Evolutionary conservation across 768 basidiomycete genomes (phyloP).

Genomic region (Agaricus blazei): DNA sequence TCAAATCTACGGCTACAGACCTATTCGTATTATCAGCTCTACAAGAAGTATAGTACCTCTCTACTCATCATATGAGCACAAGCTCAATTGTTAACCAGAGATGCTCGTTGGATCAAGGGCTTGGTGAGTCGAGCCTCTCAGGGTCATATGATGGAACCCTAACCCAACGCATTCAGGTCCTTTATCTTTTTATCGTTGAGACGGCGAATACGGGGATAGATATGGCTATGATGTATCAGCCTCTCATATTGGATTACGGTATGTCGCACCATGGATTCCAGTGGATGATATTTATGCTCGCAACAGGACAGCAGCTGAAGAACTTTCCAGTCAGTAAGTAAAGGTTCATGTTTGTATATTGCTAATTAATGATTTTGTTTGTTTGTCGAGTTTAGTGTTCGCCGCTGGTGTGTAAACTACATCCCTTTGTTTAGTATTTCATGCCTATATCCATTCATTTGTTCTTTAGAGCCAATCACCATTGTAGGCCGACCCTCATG

Average conservation of each 20-base stretch:
- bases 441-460: background rate
- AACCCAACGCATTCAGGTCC: constrained; percentile 23
- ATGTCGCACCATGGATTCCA: constrained; percentile 8
- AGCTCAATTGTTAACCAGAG: constrained; percentile 22
- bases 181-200: constrained; percentile 37
- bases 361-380: background rate
- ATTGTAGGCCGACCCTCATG: constrained; percentile 19
- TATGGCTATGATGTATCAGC: constrained; percentile 42
- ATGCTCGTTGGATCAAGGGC: constrained; percentile 35
- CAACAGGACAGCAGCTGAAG: constrained; percentile 25
- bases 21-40: constrained; percentile 34
- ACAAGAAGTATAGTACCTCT: constrained; percentile 27
- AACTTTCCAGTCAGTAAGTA: constrained; percentile 26
- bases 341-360: constrained; percentile 6
- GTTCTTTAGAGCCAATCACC: constrained; percentile 23
- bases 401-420: constrained; percentile 19
- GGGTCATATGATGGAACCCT: background rate
- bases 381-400: constrained; percentile 18
- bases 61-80: background rate
- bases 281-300: background rate
- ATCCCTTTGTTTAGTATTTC: no score
- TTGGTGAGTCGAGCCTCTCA: constrained; percentile 23
- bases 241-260: constrained; percentile 35
- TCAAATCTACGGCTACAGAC: constrained; percentile 13
- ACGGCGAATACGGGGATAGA: constrained; percentile 38